Percentiles rank a stretch among this genome's conserved stretches.
phyloP scores from a whole-genome alignment of 2,329 filamentous ascomycete genomes.

The Penicillium sp. region DNA sequence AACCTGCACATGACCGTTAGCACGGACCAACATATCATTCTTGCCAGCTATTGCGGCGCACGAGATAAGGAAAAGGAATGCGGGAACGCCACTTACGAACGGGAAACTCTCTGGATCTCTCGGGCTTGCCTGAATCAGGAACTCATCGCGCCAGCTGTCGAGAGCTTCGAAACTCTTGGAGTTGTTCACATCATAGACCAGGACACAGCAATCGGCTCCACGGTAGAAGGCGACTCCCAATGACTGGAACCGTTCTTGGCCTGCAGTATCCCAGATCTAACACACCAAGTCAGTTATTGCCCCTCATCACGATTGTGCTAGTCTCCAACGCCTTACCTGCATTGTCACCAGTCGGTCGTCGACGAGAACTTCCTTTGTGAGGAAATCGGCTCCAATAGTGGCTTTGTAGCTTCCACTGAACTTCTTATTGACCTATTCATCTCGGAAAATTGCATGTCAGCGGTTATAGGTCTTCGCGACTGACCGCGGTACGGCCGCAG shows the following conservation, averaged over 20 bases:
- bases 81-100: constrained; percentile 68
- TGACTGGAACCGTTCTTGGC: constrained; percentile 96
- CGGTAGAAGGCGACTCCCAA: constrained; percentile 96
- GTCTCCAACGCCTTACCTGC: constrained; percentile 63
- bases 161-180: constrained; percentile 98
- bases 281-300: constrained; percentile 11
- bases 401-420: constrained; percentile 99
- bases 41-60: background rate
- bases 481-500: constrained; percentile 7
- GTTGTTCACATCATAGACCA: constrained; percentile 99
- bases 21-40: constrained; percentile 5
- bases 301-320: background rate
- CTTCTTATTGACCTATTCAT: constrained; percentile 92
- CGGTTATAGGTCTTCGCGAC: constrained; percentile 12
- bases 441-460: constrained; percentile 16
- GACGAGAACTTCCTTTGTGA: constrained; percentile 96
- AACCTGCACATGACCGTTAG: constrained; percentile 55
- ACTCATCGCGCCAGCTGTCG: constrained; percentile 98
- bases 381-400: constrained; percentile 96
- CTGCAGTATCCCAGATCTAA: constrained; percentile 96
- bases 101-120: constrained; percentile 97
- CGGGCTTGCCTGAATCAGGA: constrained; percentile 93
- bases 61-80: background rate
- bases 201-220: constrained; percentile 94
- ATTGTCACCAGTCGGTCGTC: constrained; percentile 97